These are phyloP conservation scores for Pharnaceum exiguum DNA, from an alignment of 148 eudicot species.

Conservation along the genomic window DNA sequence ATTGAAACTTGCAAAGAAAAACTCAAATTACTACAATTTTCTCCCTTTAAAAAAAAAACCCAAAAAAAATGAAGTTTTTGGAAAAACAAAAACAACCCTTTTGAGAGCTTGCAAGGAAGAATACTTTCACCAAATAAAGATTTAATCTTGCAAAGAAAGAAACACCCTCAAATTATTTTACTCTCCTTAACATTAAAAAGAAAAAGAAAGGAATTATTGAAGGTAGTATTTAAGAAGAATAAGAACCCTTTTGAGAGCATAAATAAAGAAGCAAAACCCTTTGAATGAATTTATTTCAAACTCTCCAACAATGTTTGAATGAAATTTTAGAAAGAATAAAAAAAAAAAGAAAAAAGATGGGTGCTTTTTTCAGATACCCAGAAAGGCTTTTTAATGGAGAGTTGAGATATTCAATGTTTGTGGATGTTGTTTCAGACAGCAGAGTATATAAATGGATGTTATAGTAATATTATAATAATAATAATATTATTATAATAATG, in stretches of 20 bases:
- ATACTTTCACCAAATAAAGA: no score
- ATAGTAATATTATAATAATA: no score
- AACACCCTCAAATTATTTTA: no score
- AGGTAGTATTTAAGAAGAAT: not conserved
- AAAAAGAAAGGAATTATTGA: no score
- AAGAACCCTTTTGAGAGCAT: not conserved
- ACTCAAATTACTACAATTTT: no score
- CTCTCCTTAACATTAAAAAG: no score
- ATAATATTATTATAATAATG: constrained; percentile 7
- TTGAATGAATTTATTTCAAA: not conserved
- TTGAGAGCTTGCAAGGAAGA: no score
- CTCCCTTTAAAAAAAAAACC: no score
- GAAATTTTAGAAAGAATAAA: constrained; percentile 5
- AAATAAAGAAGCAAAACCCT: not conserved
- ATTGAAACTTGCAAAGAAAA: no score
- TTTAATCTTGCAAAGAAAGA: no score
- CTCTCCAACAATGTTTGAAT: not conserved
- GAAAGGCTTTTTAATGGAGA: constrained; percentile 3
- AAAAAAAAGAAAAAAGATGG: constrained; percentile 1
- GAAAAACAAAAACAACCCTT: no score
- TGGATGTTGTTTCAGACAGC: not conserved
- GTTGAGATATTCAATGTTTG: constrained; percentile 11
- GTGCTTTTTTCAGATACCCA: constrained; percentile 9
- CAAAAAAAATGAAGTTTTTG: no score
- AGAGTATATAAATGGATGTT: constrained; percentile 14